These are phyloP conservation scores for Agaricus blazei DNA, from an alignment of 768 basidiomycete genomes.

Conservation along the genomic window DNA sequence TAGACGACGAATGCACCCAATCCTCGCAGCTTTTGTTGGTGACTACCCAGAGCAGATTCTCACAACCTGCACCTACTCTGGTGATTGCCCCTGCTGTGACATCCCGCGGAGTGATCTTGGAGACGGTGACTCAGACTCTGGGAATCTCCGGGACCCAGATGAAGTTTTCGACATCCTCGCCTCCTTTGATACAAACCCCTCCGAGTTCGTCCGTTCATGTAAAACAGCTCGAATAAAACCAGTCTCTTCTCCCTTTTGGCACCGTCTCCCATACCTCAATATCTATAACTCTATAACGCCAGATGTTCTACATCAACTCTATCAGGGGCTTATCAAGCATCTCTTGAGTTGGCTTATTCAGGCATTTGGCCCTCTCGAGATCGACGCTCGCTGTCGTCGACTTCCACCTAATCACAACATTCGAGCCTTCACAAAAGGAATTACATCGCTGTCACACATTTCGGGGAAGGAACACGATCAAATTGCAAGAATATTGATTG, in stretches of 20 bases:
- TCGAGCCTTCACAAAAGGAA: constrained; percentile 29
- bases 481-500: constrained; percentile 27
- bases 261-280: constrained; percentile 14
- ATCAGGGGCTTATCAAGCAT: constrained; percentile 31
- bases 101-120: constrained; percentile 17
- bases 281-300: constrained; percentile 39
- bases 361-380: constrained; percentile 16
- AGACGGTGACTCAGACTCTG: background rate
- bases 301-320: constrained; percentile 31
- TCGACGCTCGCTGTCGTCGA: constrained; percentile 27
- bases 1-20: constrained; percentile 25
- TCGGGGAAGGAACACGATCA: constrained; percentile 29
- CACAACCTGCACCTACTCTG: constrained; percentile 20
- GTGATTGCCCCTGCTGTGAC: constrained; percentile 24
- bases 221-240: background rate
- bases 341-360: constrained; percentile 27
- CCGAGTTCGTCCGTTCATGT: background rate
- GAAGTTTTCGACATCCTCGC: background rate
- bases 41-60: constrained; percentile 44
- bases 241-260: background rate
- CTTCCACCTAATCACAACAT: constrained; percentile 31
- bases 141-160: constrained; percentile 8
- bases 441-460: constrained; percentile 23
- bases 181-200: background rate
- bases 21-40: constrained; percentile 32